Base-by-base conservation (phyloP, 2,329 filamentous ascomycete genomes). In the Ceratocystiopsis minuta region DNA sequence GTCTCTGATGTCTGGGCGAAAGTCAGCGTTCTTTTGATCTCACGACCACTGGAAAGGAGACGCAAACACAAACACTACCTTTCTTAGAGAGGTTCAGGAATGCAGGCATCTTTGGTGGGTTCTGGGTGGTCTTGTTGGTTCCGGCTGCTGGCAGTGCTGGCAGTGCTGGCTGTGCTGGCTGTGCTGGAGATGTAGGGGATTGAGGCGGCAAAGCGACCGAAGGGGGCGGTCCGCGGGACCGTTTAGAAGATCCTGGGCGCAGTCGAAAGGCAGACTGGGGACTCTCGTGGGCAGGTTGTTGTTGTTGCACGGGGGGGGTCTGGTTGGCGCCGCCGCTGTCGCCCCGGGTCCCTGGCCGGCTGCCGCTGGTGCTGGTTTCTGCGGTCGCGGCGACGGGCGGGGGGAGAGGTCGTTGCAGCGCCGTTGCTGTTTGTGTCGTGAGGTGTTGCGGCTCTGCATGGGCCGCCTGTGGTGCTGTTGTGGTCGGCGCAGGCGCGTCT, bases 1-100 rank as follows among this genome's bases (percentile, higher is more conserved):
- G 46, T 51, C 49, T 32, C 64, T 57, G 49, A 72, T 67, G 28
- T 66, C 68, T 70, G 49, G 13, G 6, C 2, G 13, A 6, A 28
- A 13, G 39, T 28, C 24, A 28, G 24, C 24, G 7, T 28, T 28
- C 5, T 28, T 10, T 28, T n/a, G n/a, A n/a, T n/a, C 24, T 10
- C 24, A 32, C n/a, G 41, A 10, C 11, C 18, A 38, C 14, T 13
- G 24, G 16, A 12, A 6, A 3, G 10, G 18, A 13, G 11, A 35
- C 10, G 9, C 17, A 48, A 46, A 43, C 57, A 7, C 20, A 6
- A 10, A 7, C 9, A 66, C 47, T 60, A 67, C 71, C 68, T 55
- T 59, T 50, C 46, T 60, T 61, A 3, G 46, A 38, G 5, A 46
- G 32, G 4, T 37, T 40, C 12, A 51, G 36, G 16, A 50, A 51